Conservation (phyloP, 768 basidiomycete genomes). For the Rhodotorula graminis region DNA sequence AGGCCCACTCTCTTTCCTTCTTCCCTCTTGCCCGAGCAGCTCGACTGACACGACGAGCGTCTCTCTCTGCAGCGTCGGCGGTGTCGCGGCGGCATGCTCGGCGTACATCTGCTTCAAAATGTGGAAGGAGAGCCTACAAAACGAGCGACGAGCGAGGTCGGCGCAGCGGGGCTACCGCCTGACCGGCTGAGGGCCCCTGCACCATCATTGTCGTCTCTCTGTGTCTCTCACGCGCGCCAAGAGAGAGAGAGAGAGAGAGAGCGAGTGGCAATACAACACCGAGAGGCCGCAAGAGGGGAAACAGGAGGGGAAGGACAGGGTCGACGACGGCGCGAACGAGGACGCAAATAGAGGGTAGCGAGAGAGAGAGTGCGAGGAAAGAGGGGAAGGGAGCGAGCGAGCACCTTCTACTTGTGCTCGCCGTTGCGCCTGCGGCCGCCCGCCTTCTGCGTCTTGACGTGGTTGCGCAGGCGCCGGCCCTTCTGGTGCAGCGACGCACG, state of each 20-base stretch:
- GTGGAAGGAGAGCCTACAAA: slow-evolving; percentile 10
- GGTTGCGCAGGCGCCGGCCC: slow-evolving; percentile 19
- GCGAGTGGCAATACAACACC: too few relatives aligned
- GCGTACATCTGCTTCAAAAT: slow-evolving; percentile 25
- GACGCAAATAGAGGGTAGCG: too few relatives aligned
- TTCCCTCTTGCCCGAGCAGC: too few relatives aligned
- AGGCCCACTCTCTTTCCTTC: neutral
- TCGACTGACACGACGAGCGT: neutral
- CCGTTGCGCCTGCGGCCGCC: slow-evolving; percentile 14
- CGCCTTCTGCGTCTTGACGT: slow-evolving; percentile 19
- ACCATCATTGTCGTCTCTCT: neutral
- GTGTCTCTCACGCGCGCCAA: neutral
- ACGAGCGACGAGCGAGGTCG: neutral
- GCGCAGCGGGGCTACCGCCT: neutral
- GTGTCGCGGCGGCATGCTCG: slow-evolving; percentile 25
- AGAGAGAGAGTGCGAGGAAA: neutral
- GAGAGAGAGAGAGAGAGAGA: neutral
- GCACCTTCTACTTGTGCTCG: neutral
- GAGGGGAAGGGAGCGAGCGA: neutral
- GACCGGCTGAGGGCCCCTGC: neutral
- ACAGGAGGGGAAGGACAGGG: too few relatives aligned
- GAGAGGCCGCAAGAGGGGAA: too few relatives aligned
- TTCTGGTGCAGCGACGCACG: slow-evolving; percentile 30
- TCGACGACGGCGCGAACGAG: too few relatives aligned
- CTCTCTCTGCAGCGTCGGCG: slow-evolving; percentile 25